A percentile compares a stretch with the other conserved stretches of the same genome.
Evolutionary conservation across 139 green algal species (phyloP).

Genomic region (Spirogloea muscicola): DNA sequence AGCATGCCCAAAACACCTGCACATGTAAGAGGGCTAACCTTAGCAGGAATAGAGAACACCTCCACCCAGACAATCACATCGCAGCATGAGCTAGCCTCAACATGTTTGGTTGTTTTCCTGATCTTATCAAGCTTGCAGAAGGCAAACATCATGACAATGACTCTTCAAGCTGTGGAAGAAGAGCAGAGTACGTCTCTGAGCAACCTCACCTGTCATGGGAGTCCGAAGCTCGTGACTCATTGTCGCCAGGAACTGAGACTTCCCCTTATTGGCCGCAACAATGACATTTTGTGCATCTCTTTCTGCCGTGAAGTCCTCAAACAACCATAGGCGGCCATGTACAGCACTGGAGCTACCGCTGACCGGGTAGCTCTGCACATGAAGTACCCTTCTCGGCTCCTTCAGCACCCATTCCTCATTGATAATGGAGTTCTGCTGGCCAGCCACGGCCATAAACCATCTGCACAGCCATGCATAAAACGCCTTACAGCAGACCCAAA

Average conservation of each 20-base stretch:
- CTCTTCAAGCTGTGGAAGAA: neutral
- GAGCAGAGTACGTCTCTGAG: neutral
- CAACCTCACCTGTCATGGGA: conserved; percentile 32
- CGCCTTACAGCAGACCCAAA: neutral
- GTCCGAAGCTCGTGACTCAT: conserved; percentile 45
- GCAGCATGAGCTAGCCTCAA: no score
- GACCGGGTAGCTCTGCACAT: conserved; percentile 31
- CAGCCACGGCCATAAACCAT: conserved; percentile 30
- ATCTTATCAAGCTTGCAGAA: no score
- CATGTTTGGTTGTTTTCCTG: no score
- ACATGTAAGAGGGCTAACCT: no score
- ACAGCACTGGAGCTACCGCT: neutral
- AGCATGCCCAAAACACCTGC: conserved; percentile 38
- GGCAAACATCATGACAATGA: neutral
- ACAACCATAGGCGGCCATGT: conserved; percentile 29
- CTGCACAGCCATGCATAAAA: conserved; percentile 7
- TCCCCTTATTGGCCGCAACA: conserved; percentile 32
- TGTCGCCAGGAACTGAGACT: conserved; percentile 46
- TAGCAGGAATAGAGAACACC: no score
- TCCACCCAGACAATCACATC: no score
- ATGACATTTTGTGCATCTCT: conserved; percentile 12
- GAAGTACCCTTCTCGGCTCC: conserved; percentile 14
- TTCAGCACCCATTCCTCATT: conserved; percentile 27
- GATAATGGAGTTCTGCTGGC: conserved; percentile 3
- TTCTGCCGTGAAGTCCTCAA: conserved; percentile 35